Percentiles rank a stretch among this genome's conserved stretches.
Evolutionary conservation across 2,329 filamentous ascomycete genomes (phyloP).

Genomic region (Boeremia exigua): DNA sequence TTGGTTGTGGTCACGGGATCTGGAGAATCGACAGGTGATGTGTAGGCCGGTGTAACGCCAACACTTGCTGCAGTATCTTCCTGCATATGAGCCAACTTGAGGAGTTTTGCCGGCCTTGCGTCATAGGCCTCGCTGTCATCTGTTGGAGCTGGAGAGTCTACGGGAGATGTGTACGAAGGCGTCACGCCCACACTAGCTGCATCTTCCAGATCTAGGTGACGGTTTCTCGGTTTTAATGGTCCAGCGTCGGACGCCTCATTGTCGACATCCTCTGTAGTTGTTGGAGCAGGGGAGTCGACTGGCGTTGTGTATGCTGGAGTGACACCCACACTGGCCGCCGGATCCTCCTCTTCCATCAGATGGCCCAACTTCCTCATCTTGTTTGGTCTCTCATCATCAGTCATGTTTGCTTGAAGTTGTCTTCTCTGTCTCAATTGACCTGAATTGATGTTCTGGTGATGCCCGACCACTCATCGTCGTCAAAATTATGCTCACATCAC

Average conservation of each 20-base stretch:
- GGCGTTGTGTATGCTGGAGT: slow-evolving; percentile 17
- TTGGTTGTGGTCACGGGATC: slow-evolving; percentile 19
- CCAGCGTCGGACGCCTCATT: slow-evolving; percentile 5
- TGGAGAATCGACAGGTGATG: slow-evolving; percentile 19
- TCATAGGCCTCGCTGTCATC: slow-evolving; percentile 43
- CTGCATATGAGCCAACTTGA: slow-evolving; percentile 55
- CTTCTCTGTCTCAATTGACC: slow-evolving; percentile 4
- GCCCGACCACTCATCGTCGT: slow-evolving; percentile 30
- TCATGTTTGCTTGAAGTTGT: slow-evolving; percentile 52
- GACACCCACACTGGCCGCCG: slow-evolving; percentile 14
- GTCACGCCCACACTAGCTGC: slow-evolving; percentile 15
- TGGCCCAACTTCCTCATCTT: slow-evolving; percentile 62
- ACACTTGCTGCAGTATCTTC: slow-evolving; percentile 13
- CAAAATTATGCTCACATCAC: slow-evolving; percentile 36
- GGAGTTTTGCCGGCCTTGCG: slow-evolving; percentile 61
- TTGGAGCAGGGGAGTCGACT: slow-evolving; percentile 14
- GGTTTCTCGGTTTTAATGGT: slow-evolving; percentile 7
- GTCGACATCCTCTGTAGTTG: neutral
- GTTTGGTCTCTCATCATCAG: slow-evolving; percentile 60
- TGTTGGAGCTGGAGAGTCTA: slow-evolving; percentile 13
- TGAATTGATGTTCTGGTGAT: slow-evolving; percentile 7
- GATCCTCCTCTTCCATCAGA: slow-evolving; percentile 19
- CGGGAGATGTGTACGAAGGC: slow-evolving; percentile 12
- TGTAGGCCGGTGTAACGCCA: slow-evolving; percentile 17
- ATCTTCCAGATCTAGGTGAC: slow-evolving; percentile 11